Percentiles rank a stretch among this genome's conserved stretches.
Conservation (phyloP, 805 yeast species). For the Dipodascus albidus region DNA sequence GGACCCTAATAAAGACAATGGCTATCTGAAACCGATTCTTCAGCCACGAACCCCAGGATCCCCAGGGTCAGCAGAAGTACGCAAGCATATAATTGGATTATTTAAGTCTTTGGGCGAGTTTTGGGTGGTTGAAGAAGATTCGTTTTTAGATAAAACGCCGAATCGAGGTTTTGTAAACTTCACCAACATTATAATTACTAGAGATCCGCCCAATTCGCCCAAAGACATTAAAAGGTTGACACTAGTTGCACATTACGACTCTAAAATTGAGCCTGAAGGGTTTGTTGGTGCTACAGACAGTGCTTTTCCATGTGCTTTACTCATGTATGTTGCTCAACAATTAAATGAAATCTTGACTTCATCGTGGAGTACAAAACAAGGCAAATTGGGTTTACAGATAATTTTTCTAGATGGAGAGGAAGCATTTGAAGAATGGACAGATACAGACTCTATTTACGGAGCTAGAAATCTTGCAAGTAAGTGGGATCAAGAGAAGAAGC, state of each 20-base stretch:
- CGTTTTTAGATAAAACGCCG: conserved; percentile 28
- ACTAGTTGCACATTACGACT: conserved; percentile 47
- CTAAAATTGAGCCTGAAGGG: conserved; percentile 38
- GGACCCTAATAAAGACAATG: conserved; percentile 10
- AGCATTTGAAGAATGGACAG: conserved; percentile 42
- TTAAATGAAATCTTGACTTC: conserved; percentile 14
- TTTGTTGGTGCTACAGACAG: conserved; percentile 52
- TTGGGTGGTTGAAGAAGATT: conserved; percentile 21
- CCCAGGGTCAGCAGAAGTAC: conserved; percentile 28
- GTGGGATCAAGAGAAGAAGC: conserved; percentile 23
- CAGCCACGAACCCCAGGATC: conserved; percentile 34
- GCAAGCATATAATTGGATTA: conserved; percentile 27
- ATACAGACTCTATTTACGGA: conserved; percentile 44
- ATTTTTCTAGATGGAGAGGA: conserved; percentile 55
- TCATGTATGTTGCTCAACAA: conserved; percentile 33
- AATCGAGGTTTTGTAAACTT: conserved; percentile 23
- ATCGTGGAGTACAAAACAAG: conserved; percentile 12
- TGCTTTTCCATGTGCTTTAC: conserved; percentile 44
- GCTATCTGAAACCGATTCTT: conserved; percentile 22
- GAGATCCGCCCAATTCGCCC: conserved; percentile 15
- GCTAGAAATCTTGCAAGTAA: conserved; percentile 36
- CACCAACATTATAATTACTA: conserved; percentile 24
- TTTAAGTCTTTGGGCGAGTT: conserved; percentile 21
- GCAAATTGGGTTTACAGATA: conserved; percentile 25
- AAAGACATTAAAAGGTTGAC: conserved; percentile 24